These are phyloP conservation scores for Boechera divaricarpa DNA, from an alignment of 345 rosid species.

Conservation along the genomic window DNA sequence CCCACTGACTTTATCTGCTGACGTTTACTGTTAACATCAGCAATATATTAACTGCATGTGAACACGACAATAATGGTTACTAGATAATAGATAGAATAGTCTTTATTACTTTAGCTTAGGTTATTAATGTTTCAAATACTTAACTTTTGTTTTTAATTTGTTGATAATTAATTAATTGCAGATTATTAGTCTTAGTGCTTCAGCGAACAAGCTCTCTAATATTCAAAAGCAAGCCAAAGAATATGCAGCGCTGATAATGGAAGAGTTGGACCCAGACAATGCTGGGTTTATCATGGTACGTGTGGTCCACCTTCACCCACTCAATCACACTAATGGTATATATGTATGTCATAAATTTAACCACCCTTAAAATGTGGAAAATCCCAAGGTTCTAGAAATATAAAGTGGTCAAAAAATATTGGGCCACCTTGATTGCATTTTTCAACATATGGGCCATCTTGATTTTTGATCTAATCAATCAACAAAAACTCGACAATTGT, in stretches of 20 bases:
- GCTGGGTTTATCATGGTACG: conserved; percentile 81
- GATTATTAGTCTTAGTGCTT: conserved; percentile 88
- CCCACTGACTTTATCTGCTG: conserved; percentile 42
- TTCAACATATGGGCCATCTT: conserved; percentile 3
- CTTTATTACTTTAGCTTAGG: conserved; percentile 20
- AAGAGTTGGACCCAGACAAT: conserved; percentile 86
- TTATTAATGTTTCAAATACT: conserved; percentile 5
- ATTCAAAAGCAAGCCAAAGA: conserved; percentile 87
- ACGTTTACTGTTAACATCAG: conserved; percentile 35
- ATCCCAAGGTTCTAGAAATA: conserved; percentile 9
- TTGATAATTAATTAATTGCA: conserved; percentile 39
- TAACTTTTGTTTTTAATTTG: neutral
- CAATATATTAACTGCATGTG: conserved; percentile 26
- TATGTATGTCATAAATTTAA: neutral
- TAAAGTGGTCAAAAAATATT: conserved; percentile 1
- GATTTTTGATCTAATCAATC: neutral
- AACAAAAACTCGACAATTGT: neutral
- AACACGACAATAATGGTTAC: conserved; percentile 33
- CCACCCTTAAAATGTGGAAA: conserved; percentile 1
- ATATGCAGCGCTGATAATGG: conserved; percentile 87
- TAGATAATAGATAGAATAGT: neutral
- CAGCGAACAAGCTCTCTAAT: conserved; percentile 82
- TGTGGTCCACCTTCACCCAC: conserved; percentile 32
- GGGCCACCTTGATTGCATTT: neutral
- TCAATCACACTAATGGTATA: conserved; percentile 23